Base-by-base conservation (phyloP, 495 filamentous ascomycete genomes). In the Xeromyces bisporus region DNA sequence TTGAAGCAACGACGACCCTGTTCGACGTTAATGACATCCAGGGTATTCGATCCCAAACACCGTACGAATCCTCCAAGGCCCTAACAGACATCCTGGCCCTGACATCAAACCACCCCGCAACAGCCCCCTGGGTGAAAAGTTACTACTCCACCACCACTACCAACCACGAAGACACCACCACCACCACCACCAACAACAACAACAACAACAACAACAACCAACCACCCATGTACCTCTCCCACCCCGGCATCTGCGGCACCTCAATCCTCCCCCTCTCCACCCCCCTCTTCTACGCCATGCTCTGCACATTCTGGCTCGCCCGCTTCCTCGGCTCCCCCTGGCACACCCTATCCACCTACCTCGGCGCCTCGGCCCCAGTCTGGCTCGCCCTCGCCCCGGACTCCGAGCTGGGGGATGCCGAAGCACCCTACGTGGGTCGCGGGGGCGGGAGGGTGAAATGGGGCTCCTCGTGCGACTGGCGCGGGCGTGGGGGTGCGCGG, bases 41-140 rank as follows among this genome's bases (percentile, higher is more conserved):
- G 48, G 80, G 71, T 5, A 47, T 85, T 20, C 53, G 63, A 7
- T 66, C 68, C 8, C 33, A 26, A 5, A 49, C 55, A 2, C 66
- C 84, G 10, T 97, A 97, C 55, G 85, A 94, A 55, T 70, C 67
- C 29, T 75, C 74, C 26, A 94, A 94, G 56, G 72, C 82, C 3
- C 55, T 96, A 2, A 84, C 80, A 1, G 89, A 97, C 50, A 38
- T 93, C 26, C 52, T 97, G 28, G 69, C 70, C 11, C 53, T 97
- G 23, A 91, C 84, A 0, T 71, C 76, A 5, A 50, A 71, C 8
- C 62, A 87, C 1, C 75, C 77, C 2, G 60, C 69, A 20, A 69
- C 75, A 3, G 51, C 58, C 2, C 68, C 71, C 0, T 75, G 58
- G 54, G 58, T 67, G 2, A 41, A 57, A 7, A 48, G 43, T 16